These are phyloP conservation scores for Friedmanniomyces simplex DNA, from an alignment of 495 filamentous ascomycete species.

Conservation along the genomic window DNA sequence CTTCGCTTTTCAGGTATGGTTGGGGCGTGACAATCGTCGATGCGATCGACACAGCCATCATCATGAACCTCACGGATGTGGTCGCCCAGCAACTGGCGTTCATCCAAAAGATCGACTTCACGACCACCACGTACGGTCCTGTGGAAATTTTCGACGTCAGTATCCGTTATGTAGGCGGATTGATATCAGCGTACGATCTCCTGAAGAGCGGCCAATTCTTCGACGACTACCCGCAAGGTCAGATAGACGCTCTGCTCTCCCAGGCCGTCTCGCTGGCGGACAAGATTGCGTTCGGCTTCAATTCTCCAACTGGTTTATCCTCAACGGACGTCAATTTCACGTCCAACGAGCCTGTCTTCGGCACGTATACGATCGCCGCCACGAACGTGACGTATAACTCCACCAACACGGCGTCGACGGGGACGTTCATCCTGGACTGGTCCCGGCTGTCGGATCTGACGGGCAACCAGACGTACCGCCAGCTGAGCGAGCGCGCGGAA, in stretches of 20 bases:
- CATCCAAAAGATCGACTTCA: conserved; percentile 18
- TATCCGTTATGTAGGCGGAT: conserved; percentile 16
- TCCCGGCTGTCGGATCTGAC: conserved; percentile 11
- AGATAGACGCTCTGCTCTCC: conserved; percentile 15
- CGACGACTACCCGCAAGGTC: conserved; percentile 12
- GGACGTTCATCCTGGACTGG: conserved; percentile 19
- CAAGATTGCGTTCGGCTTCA: conserved; percentile 18
- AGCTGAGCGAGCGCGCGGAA: conserved; percentile 11
- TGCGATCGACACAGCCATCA: conserved; percentile 18
- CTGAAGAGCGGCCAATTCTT: conserved; percentile 16
- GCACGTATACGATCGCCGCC: conserved; percentile 5
- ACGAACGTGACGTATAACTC: conserved; percentile 14
- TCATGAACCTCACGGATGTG: conserved; percentile 18
- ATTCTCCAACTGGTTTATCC: conserved; percentile 14
- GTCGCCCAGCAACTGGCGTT: conserved; percentile 14
- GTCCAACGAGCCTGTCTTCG: conserved; percentile 6
- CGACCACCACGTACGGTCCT: conserved; percentile 12
- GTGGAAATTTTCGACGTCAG: conserved; percentile 18
- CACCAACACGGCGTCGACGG: conserved; percentile 15
- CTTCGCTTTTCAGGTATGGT: neutral
- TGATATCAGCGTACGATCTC: conserved; percentile 19
- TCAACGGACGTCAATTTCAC: conserved; percentile 16
- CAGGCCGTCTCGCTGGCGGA: conserved; percentile 16
- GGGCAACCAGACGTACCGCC: conserved; percentile 15
- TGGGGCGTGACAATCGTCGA: conserved; percentile 18